phyloP scores from a whole-genome alignment of 768 basidiomycete genomes.

The Russula ochroleuca region DNA sequence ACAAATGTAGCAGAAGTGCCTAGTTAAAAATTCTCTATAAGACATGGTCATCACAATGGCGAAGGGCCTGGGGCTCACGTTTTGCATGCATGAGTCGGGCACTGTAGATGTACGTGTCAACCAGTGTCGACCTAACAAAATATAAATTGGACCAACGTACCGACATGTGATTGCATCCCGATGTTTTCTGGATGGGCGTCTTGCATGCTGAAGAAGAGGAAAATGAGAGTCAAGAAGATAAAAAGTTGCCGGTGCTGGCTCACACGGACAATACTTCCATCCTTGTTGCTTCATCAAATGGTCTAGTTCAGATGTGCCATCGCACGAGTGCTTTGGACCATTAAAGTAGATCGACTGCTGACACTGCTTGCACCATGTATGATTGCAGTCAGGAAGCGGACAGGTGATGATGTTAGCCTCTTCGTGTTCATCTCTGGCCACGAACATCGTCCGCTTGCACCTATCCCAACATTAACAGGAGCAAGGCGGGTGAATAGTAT shows the following conservation, averaged over 20 bases:
- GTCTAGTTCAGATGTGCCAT: constrained; percentile 35
- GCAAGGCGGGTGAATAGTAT: too few species aligned
- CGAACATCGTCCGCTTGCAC: constrained; percentile 26
- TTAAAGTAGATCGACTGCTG: constrained; percentile 29
- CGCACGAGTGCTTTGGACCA: constrained; percentile 33
- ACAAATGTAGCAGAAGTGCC: constrained; percentile 53
- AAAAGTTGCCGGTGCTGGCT: background rate
- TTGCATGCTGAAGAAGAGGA: constrained; percentile 37
- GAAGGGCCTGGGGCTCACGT: constrained; percentile 30
- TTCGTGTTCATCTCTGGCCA: constrained; percentile 33
- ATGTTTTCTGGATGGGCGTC: constrained; percentile 49
- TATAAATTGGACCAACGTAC: constrained; percentile 36
- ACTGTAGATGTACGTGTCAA: constrained; percentile 36
- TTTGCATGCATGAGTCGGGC: constrained; percentile 53
- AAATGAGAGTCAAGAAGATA: background rate
- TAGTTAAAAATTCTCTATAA: constrained; percentile 6
- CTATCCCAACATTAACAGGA: background rate
- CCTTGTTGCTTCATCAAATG: constrained; percentile 32
- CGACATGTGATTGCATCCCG: constrained; percentile 58
- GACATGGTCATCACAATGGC: background rate
- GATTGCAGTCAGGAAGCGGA: constrained; percentile 32
- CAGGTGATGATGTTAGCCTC: constrained; percentile 30
- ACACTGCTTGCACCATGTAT: constrained; percentile 37
- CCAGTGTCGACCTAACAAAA: background rate
- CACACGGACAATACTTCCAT: constrained; percentile 38